phyloP scores from a whole-genome alignment of 371 early-diverging fungal species.

The Syncephalastrum racemosum region DNA sequence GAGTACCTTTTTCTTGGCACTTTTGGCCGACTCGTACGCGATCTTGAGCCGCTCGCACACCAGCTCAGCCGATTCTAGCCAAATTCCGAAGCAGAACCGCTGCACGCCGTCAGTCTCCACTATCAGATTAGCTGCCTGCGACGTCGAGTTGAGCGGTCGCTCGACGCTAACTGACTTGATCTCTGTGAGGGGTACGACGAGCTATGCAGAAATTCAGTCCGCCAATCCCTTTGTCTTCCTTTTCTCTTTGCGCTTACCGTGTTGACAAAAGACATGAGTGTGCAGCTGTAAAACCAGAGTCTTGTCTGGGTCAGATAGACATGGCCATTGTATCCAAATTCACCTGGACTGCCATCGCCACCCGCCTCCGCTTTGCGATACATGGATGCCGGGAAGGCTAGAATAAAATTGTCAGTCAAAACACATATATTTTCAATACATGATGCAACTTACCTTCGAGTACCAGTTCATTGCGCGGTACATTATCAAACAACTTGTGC shows the following conservation, averaged over 20 bases:
- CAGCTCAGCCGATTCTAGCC: conserved; percentile 33
- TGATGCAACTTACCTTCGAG: conserved; percentile 29
- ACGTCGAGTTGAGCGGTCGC: conserved; percentile 16
- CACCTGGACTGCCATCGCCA: conserved; percentile 4
- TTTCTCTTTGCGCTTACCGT: conserved; percentile 23
- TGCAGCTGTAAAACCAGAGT: conserved; percentile 48
- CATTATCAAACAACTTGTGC: conserved; percentile 28
- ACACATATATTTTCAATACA: background rate
- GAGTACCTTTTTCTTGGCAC: conserved; percentile 8
- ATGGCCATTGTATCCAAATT: conserved; percentile 35
- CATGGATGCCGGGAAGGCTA: conserved; percentile 35
- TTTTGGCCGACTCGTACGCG: conserved; percentile 21
- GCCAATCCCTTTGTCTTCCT: background rate
- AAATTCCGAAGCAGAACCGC: conserved; percentile 31
- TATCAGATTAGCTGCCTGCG: conserved; percentile 25
- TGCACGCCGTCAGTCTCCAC: conserved; percentile 16
- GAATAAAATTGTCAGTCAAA: background rate
- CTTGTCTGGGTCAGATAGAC: conserved; percentile 34
- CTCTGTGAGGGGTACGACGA: conserved; percentile 34
- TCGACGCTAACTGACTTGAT: conserved; percentile 31
- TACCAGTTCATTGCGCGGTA: conserved; percentile 35
- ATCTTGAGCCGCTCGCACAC: conserved; percentile 31
- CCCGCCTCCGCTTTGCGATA: conserved; percentile 17
- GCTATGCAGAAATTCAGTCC: conserved; percentile 11
- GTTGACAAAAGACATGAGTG: conserved; percentile 36